Percentiles rank a stretch among this genome's conserved stretches.
Conservation (phyloP, 345 rosid species). For the Lepidium sativum region DNA sequence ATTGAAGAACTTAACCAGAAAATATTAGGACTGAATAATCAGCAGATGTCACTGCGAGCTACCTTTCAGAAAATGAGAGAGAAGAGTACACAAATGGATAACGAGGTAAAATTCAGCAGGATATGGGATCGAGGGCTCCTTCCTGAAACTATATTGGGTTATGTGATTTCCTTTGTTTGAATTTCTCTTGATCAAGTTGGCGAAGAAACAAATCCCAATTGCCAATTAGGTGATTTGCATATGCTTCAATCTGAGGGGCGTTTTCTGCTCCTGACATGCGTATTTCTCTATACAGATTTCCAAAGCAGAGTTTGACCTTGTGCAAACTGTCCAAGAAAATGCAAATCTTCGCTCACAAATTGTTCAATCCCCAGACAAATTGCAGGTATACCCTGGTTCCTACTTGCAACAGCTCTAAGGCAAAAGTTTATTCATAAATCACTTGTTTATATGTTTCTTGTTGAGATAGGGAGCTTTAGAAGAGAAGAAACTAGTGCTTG, state of each 20-base stretch:
- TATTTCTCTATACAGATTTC: conserved; percentile 47
- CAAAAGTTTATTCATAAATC: not conserved
- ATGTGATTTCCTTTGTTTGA: not conserved
- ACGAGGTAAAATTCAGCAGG: conserved; percentile 33
- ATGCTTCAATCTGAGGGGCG: not conserved
- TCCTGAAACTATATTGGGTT: not conserved
- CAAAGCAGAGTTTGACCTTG: conserved; percentile 68
- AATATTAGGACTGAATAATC: conserved; percentile 58
- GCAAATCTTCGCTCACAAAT: conserved; percentile 67
- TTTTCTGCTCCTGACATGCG: conserved; percentile 2
- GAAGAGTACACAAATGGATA: conserved; percentile 50
- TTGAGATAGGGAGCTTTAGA: conserved; percentile 61
- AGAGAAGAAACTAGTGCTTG: conserved; percentile 60
- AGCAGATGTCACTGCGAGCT: conserved; percentile 61
- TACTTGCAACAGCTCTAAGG: not conserved
- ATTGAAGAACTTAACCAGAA: conserved; percentile 59
- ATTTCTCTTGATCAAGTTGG: not conserved
- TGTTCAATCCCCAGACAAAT: conserved; percentile 91
- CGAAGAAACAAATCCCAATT: not conserved
- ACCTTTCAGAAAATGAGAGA: conserved; percentile 54
- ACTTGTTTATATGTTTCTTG: not conserved
- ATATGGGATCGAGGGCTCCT: not conserved
- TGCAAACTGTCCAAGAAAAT: conserved; percentile 79
- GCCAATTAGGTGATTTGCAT: not conserved
- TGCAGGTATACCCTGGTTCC: conserved; percentile 47